Evolutionary conservation across 2,329 filamentous ascomycete genomes (phyloP), one percentile per base, ranked within the genome.

Genomic region (Onygenales sp.): DNA sequence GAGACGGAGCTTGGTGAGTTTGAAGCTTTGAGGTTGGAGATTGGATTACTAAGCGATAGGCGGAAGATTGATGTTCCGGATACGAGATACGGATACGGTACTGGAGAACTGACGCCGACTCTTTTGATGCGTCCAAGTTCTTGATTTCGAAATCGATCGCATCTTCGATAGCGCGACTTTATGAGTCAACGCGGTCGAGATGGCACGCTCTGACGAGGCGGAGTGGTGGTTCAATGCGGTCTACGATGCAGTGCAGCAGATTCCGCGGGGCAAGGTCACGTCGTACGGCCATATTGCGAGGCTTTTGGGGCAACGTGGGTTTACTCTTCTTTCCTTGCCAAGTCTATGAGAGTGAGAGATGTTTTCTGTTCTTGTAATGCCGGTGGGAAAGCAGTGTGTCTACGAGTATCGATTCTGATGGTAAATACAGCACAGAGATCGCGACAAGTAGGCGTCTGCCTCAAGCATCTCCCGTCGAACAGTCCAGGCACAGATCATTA

Each of bases 391-490:
- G 43, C n/a, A 5, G 21, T 8, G 27, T 2, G 13, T n/a, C 31
- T 45, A 14, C 7, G 14, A 31, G 2, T 7, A 45, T 32, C 14
- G 31, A 45, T 14, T 43, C 46, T 48, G 46, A 48, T 14, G 21
- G 33, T 32, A 7, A 9, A 33, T 49, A 3, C 33, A 88, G 85
- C 85, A 2, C 80, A 88, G 64, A 77, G 86, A 2, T 83, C 85
- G 1, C 82, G 91, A 54, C 92, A 97, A 72, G 91, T 97, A 6
- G 92, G 92, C 51, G 78, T 93, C 46, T 94, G 87, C 69, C 80
- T 97, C 31, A 96, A 95, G 68, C 85, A 95, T 66, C 82, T 97
- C 10, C 81, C 90, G 1, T 57, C 63, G 10, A 64, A 72, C 6
- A 76, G 80, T 54, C 62, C 74, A 0, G 67, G 72, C 0, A 59